These are phyloP conservation scores for Yueomyces sinensis DNA, from an alignment of 805 yeast species.

Conservation along the genomic window DNA sequence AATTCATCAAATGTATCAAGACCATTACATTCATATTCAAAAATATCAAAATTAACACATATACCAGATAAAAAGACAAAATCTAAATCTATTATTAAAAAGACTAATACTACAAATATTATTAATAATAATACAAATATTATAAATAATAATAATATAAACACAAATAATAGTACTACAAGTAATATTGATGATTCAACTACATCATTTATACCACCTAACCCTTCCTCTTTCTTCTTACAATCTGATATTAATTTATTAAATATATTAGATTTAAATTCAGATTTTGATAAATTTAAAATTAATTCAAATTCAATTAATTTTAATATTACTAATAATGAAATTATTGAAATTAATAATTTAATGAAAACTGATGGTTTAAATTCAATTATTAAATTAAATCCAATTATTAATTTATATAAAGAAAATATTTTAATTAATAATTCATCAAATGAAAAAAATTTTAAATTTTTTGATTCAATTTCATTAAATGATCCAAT, in stretches of 20 bases:
- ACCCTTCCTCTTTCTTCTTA: neutral
- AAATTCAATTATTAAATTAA: neutral
- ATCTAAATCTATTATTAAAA: neutral
- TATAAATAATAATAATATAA: too few relatives aligned
- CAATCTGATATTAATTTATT: neutral
- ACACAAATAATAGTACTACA: neutral
- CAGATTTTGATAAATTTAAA: neutral
- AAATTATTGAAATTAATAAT: neutral
- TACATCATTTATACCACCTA: neutral
- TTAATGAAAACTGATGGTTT: neutral
- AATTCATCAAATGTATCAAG: neutral
- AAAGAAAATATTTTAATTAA: neutral
- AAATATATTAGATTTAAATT: neutral
- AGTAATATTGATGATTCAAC: neutral
- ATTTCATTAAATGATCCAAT: constrained; percentile 1
- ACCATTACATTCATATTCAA: neutral
- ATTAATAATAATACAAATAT: neutral
- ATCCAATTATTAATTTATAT: neutral
- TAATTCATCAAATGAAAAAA: neutral
- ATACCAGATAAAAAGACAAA: neutral
- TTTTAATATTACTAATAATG: neutral
- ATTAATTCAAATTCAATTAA: neutral
- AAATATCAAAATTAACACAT: neutral
- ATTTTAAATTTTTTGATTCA: neutral
- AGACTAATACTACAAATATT: neutral